Base-by-base conservation (phyloP, 2,329 filamentous ascomycete genomes). In the Talaromyces sp. region DNA sequence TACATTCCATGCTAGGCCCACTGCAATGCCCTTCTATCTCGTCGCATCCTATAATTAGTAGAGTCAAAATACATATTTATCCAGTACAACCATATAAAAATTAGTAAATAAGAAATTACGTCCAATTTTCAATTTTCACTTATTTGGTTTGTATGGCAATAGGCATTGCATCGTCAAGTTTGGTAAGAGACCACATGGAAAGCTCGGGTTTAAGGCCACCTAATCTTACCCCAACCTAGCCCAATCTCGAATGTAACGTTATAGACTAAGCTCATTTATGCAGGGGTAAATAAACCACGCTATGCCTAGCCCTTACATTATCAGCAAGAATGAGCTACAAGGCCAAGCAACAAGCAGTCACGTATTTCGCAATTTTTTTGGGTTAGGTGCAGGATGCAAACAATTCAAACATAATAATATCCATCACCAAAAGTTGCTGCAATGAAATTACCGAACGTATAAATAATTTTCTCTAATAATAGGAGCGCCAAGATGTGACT, bases 1-100 rank as follows among this genome's bases (percentile, higher is more conserved):
- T 61, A 61, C 52, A 42, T 51, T 51, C 59, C 59, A 42, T 22
- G 13, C 7, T 36, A 17, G 42, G 42, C 59, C 59, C 59, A 57
- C 42, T 60, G 44, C n/a, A 47, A 47, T 5, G 44, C n/a, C 3
- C 44, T 22, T 19, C 44, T 49, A 11, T 49, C 11, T 49, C 19
- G 7, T 49, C 19, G 44, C 19, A 49, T 22, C 19, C 44, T 49
- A 17, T 49, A 49, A 49, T 22, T 25, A 49, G 13, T 36, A 7
- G 5, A 49, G 44, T 6, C 3, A 2, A 25, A 49, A 22, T 47
- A 22, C 22, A 22, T 22, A 9, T 47, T 19, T 47, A 5, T 19
- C 4, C n/a, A 22, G 19, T 49, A 25, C 44, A 19, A 6, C 19
- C 11, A 25, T 49, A 6, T 19, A 25, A 49, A 25, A 19, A 49